Base-by-base conservation (phyloP, 1,284 basidiomycete genomes). In the Fomitopsis pinicola region DNA sequence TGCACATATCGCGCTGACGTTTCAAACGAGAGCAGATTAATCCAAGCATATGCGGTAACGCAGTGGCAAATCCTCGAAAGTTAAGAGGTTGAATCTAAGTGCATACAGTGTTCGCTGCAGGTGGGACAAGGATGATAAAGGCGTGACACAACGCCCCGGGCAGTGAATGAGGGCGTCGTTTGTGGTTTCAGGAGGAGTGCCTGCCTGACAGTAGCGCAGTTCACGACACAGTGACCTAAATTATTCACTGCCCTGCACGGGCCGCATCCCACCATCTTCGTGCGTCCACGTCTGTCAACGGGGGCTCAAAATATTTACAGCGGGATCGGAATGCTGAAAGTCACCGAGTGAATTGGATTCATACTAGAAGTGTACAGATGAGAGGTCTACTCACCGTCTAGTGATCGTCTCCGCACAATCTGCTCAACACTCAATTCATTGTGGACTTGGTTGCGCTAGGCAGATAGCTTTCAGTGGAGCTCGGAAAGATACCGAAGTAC, bases 231-330 rank as follows among this genome's bases (percentile, higher is more conserved):
- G 5, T 33, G 30, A 33, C 30, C 30, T 33, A 33, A 7, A 30
- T 28, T 5, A 17, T 26, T 61, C 65, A 71, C 57, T 58, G 61
- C 42, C 65, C 57, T 9, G 59, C 61, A 63, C 73, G 73, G n/a
- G 75, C 76, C 54, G 73, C 69, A 53, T 92, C 85, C 92, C 92
- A 95, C 82, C 91, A 86, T 68, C 78, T 80, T 57, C 82, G 80
- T 4, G 83, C 82, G 63, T 89, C 86, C 17, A 68, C 72, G 69
- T 92, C 88, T 10, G 82, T 78, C 58, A 75, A 66, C 48, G 90
- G 85, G 2, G 91, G 91, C 54, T 81, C 76, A 73, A 95, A 96
- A 75, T 90, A 94, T 69, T 83, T 87, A 78, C 94, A 96, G 54
- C 92, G 85, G 36, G 87, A 83, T 67, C 83, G 83, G 75, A 96